These are phyloP conservation scores for Scheffersomyces segobiensis DNA, from an alignment of 1,139 yeast species.

Conservation along the genomic window DNA sequence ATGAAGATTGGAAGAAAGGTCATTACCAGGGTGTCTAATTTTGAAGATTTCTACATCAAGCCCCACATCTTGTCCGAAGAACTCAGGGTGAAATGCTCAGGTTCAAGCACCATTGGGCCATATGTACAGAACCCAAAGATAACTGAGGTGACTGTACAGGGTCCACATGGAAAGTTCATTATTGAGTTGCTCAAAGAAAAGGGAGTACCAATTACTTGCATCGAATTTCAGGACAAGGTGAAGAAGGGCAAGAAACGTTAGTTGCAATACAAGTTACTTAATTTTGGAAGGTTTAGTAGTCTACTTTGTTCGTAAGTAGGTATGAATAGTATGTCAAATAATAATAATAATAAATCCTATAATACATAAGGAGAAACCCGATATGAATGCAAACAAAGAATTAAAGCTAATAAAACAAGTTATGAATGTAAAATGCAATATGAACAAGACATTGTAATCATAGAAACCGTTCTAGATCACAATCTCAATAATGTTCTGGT, in stretches of 20 bases:
- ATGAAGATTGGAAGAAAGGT: constrained; percentile 81
- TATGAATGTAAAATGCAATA: not conserved
- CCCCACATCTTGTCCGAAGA: constrained; percentile 67
- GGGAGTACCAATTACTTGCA: constrained; percentile 71
- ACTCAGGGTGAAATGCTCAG: constrained; percentile 79
- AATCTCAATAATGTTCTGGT: constrained; percentile 56
- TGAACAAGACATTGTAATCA: not conserved
- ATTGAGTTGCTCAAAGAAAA: constrained; percentile 57
- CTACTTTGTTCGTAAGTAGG: not conserved
- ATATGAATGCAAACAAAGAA: not conserved
- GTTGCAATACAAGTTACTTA: not conserved
- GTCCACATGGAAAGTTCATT: constrained; percentile 74
- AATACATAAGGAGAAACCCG: not conserved
- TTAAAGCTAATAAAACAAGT: not conserved
- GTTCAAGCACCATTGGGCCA: constrained; percentile 74
- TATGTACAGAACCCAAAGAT: constrained; percentile 55
- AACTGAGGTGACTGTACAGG: constrained; percentile 81
- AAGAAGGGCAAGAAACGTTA: constrained; percentile 53
- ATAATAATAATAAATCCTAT: not conserved
- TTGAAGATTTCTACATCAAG: constrained; percentile 68
- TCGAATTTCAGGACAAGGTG: constrained; percentile 59
- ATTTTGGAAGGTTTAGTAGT: no score
- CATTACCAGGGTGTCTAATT: constrained; percentile 68
- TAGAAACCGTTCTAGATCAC: constrained; percentile 29
- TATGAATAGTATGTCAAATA: no score